Base-by-base conservation (phyloP, 1,284 basidiomycete genomes). In the Trichosporon ovoides region DNA sequence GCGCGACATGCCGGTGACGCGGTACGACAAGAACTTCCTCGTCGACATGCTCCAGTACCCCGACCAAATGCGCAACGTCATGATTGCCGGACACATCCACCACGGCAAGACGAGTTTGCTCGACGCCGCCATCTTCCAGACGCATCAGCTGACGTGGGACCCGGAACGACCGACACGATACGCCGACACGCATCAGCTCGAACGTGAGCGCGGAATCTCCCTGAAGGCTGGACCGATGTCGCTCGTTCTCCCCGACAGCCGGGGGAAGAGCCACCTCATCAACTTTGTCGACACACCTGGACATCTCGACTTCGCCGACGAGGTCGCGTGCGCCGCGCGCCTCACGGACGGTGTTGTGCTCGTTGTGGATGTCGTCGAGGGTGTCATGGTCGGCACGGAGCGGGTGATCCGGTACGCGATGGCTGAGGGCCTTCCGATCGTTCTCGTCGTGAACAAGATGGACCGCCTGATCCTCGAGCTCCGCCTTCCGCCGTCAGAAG, bases 191-290 rank as follows among this genome's bases (percentile, higher is more conserved):
- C 95, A 98, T 74, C 77, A 88, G 38, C 81, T 99, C 22, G 89
- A 94, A 53, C 84, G 92, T 59, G 84, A 89, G 66, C 86, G 96
- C 38, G 86, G 86, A 64, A 91, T 99, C 58, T 98, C 96, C 12
- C 87, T 98, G 74, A 98, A 98, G 79, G 93, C 94, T 1, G 90
- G 89, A 0, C 93, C 96, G 7, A 94, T 99, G 85, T 96, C 93
- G 12, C 83, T 99, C 53, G 81, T 98, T 50, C 81, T 98, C 11
- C 84, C 85, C 16, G 89, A 85, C n/a, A 93, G 92, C 6, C 80
- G 83, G 37, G 91, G 91, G 60, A 98, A 98, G 80, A 96, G 91
- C 3, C 88, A 94, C 77, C 82, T 98, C 7, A 75, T 98, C 62
- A 95, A 99, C 78, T 76, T 98, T 38, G 87, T 98, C 70, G 96